These are phyloP conservation scores for Acorus calamus DNA, from an alignment of 106 monocot species.

Conservation along the genomic window DNA sequence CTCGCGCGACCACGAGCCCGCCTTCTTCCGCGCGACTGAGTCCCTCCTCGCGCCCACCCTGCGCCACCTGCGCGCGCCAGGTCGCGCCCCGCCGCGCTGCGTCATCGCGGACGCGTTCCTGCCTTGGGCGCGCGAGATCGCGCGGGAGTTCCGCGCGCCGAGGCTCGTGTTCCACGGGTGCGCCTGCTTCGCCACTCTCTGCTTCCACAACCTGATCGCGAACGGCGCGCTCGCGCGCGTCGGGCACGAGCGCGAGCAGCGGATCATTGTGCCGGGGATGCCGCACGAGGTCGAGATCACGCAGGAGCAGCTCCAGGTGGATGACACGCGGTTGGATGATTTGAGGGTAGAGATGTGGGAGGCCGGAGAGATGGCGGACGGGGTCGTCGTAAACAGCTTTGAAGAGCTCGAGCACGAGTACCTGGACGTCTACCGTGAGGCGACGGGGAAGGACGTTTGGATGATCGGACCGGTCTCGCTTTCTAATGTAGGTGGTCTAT, in stretches of 20 bases:
- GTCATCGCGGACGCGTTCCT: slow-evolving; percentile 26
- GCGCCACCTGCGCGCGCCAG: slow-evolving; percentile 4
- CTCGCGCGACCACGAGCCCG: not conserved
- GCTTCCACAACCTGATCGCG: slow-evolving; percentile 9
- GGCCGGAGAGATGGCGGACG: slow-evolving; percentile 22
- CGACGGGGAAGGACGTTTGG: slow-evolving; percentile 38
- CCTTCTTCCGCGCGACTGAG: slow-evolving; percentile 17
- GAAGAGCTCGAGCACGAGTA: slow-evolving; percentile 27
- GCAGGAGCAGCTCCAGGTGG: slow-evolving; percentile 21
- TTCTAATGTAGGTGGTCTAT: slow-evolving; percentile 1
- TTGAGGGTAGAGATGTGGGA: slow-evolving; percentile 1
- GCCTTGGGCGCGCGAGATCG: slow-evolving; percentile 24
- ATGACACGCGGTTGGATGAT: not conserved
- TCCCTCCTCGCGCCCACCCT: slow-evolving; percentile 10
- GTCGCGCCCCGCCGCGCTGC: slow-evolving; percentile 17
- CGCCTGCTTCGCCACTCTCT: slow-evolving; percentile 25
- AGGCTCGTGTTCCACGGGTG: slow-evolving; percentile 33
- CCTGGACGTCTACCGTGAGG: slow-evolving; percentile 10
- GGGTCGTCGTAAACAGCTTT: slow-evolving; percentile 45
- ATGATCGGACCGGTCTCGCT: slow-evolving; percentile 48
- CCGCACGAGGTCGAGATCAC: slow-evolving; percentile 22
- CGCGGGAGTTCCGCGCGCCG: slow-evolving; percentile 24
- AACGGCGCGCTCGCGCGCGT: not conserved
- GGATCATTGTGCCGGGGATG: slow-evolving; percentile 22
- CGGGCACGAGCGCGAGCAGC: not conserved